Conservation (phyloP, 202 grass and related monocot species). For the Zoysia matrella region DNA sequence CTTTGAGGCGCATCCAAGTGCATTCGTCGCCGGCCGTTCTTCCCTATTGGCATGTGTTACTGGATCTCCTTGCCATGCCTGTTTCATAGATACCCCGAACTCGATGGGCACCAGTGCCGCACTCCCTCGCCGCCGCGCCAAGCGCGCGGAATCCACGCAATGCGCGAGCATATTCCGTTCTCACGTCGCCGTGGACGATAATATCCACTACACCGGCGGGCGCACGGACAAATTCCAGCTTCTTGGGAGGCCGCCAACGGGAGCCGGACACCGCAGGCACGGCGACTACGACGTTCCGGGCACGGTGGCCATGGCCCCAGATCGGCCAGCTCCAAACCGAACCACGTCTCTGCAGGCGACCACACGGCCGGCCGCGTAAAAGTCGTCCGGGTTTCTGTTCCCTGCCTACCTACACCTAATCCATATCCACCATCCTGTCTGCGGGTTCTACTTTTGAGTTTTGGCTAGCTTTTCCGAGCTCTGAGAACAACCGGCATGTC, state of each 20-base stretch:
- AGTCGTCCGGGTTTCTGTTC: constrained; percentile 19
- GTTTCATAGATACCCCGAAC: background rate
- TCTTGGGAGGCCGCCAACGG: background rate
- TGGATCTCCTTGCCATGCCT: background rate
- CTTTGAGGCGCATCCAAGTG: background rate
- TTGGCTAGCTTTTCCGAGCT: constrained; percentile 23
- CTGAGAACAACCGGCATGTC: background rate
- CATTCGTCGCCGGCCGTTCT: too few species aligned
- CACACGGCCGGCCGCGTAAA: background rate
- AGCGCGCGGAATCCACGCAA: background rate
- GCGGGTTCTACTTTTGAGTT: background rate
- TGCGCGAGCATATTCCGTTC: background rate
- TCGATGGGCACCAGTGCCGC: background rate
- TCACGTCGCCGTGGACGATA: background rate
- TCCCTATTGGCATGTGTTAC: too few species aligned
- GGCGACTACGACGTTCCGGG: background rate
- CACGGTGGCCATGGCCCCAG: background rate
- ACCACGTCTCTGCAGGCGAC: constrained; percentile 29
- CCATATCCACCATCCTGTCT: background rate
- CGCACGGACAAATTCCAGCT: background rate
- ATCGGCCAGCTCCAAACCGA: background rate
- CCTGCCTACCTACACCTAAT: background rate
- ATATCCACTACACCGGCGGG: background rate
- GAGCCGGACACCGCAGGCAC: background rate
- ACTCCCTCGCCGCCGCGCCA: background rate